phyloP scores from a whole-genome alignment of 1,139 yeast genomes.

The Kodamaea derodonti region DNA sequence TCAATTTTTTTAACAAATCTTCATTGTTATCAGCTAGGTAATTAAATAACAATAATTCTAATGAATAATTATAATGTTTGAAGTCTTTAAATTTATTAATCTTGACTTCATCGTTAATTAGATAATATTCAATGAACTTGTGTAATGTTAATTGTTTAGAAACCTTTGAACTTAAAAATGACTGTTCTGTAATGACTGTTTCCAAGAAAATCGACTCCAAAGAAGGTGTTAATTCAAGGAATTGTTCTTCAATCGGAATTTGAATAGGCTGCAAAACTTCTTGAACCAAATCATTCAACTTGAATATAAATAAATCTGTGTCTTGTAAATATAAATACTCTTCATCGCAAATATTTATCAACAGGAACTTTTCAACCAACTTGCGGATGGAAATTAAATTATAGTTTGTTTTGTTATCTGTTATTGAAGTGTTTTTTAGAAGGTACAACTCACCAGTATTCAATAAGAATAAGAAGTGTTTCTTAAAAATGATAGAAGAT shows the following conservation, averaged over 20 bases:
- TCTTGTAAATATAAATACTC: constrained; percentile 22
- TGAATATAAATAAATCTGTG: constrained; percentile 27
- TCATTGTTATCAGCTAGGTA: constrained; percentile 22
- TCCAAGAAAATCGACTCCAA: constrained; percentile 36
- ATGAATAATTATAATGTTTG: constrained; percentile 34
- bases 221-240: constrained; percentile 6
- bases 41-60: constrained; percentile 38
- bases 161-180: constrained; percentile 16
- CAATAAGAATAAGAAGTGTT: constrained; percentile 35
- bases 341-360: constrained; percentile 20
- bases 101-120: constrained; percentile 20
- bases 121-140: constrained; percentile 37
- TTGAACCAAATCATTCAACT: constrained; percentile 28
- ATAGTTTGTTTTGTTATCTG: constrained; percentile 21
- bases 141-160: constrained; percentile 34
- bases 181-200: constrained; percentile 19
- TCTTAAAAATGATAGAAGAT: constrained; percentile 25
- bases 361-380: constrained; percentile 31
- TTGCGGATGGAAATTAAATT: constrained; percentile 32
- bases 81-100: constrained; percentile 27
- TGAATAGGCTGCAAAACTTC: constrained; percentile 28
- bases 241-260: constrained; percentile 5
- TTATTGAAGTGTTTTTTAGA: constrained; percentile 27
- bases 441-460: constrained; percentile 38
- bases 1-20: constrained; percentile 19